Evolutionary conservation across 2,329 filamentous ascomycete species (phyloP).

Genomic region (Stemphylium lycopersici): DNA sequence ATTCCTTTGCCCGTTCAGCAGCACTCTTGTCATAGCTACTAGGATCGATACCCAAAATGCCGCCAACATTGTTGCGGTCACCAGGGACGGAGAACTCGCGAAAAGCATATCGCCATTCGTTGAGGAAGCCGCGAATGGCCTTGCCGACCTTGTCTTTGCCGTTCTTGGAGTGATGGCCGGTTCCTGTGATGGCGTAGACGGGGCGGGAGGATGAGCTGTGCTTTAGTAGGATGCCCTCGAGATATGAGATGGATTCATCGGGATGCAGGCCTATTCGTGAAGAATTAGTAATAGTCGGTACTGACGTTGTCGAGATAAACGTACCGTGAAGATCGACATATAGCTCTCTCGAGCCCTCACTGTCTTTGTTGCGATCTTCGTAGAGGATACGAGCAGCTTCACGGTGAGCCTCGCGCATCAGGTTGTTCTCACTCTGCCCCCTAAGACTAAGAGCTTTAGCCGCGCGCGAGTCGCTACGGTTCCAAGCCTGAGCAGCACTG

Average conservation of each 20-base stretch:
- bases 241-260: constrained; percentile 93
- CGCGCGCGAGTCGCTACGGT: constrained; percentile 93
- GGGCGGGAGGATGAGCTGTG: constrained; percentile 74
- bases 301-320: background rate
- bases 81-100: constrained; percentile 95
- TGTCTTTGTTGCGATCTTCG: constrained; percentile 85
- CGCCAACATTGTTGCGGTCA: constrained; percentile 82
- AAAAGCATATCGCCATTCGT: constrained; percentile 95
- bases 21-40: constrained; percentile 61
- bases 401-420: constrained; percentile 96
- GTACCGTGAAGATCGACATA: constrained; percentile 89
- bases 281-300: constrained; percentile 8
- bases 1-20: constrained; percentile 44
- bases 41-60: constrained; percentile 69
- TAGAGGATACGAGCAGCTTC: constrained; percentile 92
- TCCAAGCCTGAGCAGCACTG: constrained; percentile 97
- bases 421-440: constrained; percentile 93
- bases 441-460: constrained; percentile 93
- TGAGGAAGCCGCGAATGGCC: constrained; percentile 86
- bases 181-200: constrained; percentile 95
- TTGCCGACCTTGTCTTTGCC: constrained; percentile 99
- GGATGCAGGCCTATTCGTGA: constrained; percentile 74
- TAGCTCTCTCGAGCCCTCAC: constrained; percentile 68
- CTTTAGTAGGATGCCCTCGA: constrained; percentile 85
- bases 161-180: constrained; percentile 96